Conservation (phyloP, 768 basidiomycete species). For the Omphalotus guepiniiformis region DNA sequence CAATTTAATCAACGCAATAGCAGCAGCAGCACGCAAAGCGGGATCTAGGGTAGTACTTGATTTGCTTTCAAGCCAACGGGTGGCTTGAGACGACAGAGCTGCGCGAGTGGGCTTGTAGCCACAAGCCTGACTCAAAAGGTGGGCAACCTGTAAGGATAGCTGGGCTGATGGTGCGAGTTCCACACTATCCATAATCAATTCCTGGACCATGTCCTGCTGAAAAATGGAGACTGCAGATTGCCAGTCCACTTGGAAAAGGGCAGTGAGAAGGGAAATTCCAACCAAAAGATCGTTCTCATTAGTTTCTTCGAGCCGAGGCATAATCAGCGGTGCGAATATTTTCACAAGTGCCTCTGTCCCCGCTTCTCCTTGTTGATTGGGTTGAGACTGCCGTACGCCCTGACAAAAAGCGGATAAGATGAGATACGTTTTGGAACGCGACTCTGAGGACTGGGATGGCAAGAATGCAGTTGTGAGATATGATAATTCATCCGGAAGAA, state of each 20-base stretch:
- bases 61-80: constrained; percentile 65
- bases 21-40: constrained; percentile 54
- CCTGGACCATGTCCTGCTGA: constrained; percentile 54
- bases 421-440: constrained; percentile 68
- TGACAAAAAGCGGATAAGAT: constrained; percentile 67
- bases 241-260: constrained; percentile 82
- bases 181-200: constrained; percentile 62
- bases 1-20: constrained; percentile 77
- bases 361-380: constrained; percentile 35
- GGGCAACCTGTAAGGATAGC: constrained; percentile 60
- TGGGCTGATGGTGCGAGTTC: constrained; percentile 53
- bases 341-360: constrained; percentile 47
- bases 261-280: constrained; percentile 66
- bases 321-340: constrained; percentile 47
- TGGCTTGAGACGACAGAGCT: constrained; percentile 49
- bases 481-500: constrained; percentile 50
- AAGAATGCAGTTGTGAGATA: constrained; percentile 49
- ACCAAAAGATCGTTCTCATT: constrained; percentile 48
- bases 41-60: constrained; percentile 43
- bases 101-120: constrained; percentile 71
- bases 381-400: constrained; percentile 39
- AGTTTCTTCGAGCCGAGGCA: constrained; percentile 43
- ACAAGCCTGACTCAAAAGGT: constrained; percentile 70
- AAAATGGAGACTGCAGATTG: constrained; percentile 63
- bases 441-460: constrained; percentile 37